Evolutionary conservation across 2,329 filamentous ascomycete species (phyloP), one percentile per base, ranked within the genome.

Genomic region (Stemphylium vesicarium): DNA sequence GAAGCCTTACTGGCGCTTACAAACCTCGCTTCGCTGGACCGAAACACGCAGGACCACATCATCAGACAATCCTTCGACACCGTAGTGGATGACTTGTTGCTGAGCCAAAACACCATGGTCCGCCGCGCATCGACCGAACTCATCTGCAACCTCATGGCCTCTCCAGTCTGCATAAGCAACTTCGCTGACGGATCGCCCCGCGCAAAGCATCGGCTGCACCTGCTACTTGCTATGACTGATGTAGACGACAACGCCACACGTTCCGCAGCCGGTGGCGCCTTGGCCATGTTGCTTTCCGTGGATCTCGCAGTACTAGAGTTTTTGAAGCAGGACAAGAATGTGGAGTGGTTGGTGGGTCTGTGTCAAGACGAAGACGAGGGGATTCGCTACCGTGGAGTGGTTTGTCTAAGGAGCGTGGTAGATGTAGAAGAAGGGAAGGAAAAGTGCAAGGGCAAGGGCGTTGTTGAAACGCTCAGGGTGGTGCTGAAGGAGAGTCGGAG

Each of bases 1-100:
- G 95, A 99, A 76, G 84, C 89, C 0, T 83, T 99, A 8, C 89
- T 98, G 74, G 94, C 95, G 0, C 84, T 99, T 32, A 98, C 95
- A 0, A 99, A 99, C 66, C 84, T 99, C 7, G 95, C 94, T 0
- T 96, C 91, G 0, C 74, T 80, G 44, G 88, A 93, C 48, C 84
- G 88, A 37, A 70, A 77, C 31, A 84, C 86, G 5, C 84, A 88
- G 39, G 81, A 84, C 32, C 80, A 83, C 13, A 93, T 96, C 44
- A 86, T 96, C 32, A 86, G 89, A 9, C 80, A 84, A 4, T 86
- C 88, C 0, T 96, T 91, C 85, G 73, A 86, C 0, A 85, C 86
- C 16, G 83, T 96, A 15, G 59, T 65, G 38, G 95, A 98, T 73
- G 92, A 97, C 63, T 84, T 93, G 15, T 80, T 98, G 1, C 83